Percentiles rank a stretch among this genome's conserved stretches.
phyloP scores from a whole-genome alignment of 164 flowering plant genomes.

The Tinospora cordifolia region DNA sequence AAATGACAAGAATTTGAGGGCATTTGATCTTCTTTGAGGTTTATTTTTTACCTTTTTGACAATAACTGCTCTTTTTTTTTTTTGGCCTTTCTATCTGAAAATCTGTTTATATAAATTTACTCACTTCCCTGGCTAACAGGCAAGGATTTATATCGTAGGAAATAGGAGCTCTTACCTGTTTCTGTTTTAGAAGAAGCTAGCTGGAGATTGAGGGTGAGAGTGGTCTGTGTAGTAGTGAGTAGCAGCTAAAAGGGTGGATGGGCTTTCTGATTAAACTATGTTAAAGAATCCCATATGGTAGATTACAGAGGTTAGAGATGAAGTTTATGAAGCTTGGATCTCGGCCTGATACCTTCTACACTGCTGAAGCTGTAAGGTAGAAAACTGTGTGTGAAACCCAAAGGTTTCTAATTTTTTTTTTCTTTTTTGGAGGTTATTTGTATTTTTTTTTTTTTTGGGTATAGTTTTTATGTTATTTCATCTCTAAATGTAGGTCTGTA shows the following conservation, averaged over 20 bases:
- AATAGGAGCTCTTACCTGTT: conserved; percentile 4
- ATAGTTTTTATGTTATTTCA: background rate
- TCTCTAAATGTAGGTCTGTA: conserved; percentile 49
- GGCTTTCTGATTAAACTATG: conserved; percentile 1
- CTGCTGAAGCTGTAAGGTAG: conserved; percentile 77
- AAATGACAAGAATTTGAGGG: conserved; percentile 22
- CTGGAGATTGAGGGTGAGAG: background rate
- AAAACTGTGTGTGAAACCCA: conserved; percentile 4
- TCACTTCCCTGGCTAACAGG: conserved; percentile 10
- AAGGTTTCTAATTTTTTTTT: background rate
- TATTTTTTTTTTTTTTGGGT: background rate
- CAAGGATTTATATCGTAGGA: conserved; percentile 9
- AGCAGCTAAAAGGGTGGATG: conserved; percentile 12
- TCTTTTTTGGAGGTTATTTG: background rate
- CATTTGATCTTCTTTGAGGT: background rate
- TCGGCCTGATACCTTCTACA: conserved; percentile 86
- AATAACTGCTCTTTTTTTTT: conserved; percentile 8
- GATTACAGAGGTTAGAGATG: conserved; percentile 38
- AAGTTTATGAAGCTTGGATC: conserved; percentile 98
- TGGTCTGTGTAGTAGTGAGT: background rate
- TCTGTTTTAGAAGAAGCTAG: conserved; percentile 15
- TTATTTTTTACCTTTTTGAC: background rate
- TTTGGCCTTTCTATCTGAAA: background rate
- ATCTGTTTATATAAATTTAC: conserved; percentile 10
- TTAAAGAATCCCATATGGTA: conserved; percentile 9